A percentile compares a stretch with the other conserved stretches of the same genome.
Conservation (phyloP, 495 filamentous ascomycete genomes). For the Penicillium steckii region DNA sequence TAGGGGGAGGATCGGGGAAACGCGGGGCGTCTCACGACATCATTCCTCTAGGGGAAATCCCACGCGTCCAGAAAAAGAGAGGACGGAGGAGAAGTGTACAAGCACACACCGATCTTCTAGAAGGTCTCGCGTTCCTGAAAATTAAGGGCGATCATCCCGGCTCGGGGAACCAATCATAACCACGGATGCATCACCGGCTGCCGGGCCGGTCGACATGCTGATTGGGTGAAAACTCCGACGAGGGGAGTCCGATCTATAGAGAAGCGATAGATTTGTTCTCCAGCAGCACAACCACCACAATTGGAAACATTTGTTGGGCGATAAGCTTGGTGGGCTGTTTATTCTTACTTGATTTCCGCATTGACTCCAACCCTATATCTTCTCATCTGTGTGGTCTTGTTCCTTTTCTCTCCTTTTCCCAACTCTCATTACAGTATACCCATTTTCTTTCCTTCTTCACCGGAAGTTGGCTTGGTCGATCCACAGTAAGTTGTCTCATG, state of each 20-base stretch:
- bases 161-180: conserved; percentile 15
- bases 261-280: not conserved
- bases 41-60: conserved; percentile 21
- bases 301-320: conserved; percentile 9
- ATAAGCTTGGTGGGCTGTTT: conserved; percentile 22
- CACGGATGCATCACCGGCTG: conserved; percentile 18
- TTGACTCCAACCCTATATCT: not conserved
- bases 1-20: conserved; percentile 14
- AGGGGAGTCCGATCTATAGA: conserved; percentile 25
- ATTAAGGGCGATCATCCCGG: conserved; percentile 20
- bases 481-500: conserved; percentile 24
- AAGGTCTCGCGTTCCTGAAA: conserved; percentile 22
- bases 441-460: not conserved
- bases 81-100: not conserved
- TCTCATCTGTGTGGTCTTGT: not conserved
- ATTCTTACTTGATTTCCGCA: conserved; percentile 14
- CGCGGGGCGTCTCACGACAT: conserved; percentile 19
- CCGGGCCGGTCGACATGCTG: conserved; percentile 22
- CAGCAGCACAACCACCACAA: not conserved
- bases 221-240: conserved; percentile 24
- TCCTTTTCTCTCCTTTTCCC: conserved; percentile 3
- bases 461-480: conserved; percentile 10
- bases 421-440: not conserved
- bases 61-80: conserved; percentile 12
- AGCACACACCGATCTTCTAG: conserved; percentile 18